Percentiles rank a stretch among this genome's conserved stretches.
phyloP scores from a whole-genome alignment of 169 alveolate species.

The Plasmodium inui region DNA sequence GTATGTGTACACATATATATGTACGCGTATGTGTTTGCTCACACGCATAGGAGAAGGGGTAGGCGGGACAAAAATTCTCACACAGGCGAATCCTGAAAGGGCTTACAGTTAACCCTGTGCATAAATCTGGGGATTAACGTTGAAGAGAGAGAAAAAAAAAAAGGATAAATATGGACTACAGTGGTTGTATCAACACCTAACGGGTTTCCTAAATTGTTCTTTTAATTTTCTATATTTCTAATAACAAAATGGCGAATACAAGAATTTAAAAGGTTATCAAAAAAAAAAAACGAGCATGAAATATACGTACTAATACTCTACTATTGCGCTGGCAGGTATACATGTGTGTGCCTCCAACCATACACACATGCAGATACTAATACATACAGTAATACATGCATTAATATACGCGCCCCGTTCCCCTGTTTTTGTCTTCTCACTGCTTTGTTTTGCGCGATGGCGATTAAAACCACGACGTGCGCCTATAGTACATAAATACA shows the following conservation, averaged over 20 bases:
- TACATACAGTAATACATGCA: neutral
- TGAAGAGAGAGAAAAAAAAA: neutral
- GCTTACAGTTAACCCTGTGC: neutral
- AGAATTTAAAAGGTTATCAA: neutral
- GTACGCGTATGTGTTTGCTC: neutral
- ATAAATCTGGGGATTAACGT: neutral
- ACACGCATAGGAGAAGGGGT: neutral
- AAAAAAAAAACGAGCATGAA: neutral
- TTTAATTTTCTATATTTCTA: neutral
- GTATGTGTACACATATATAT: neutral
- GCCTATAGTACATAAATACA: neutral
- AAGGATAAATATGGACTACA: neutral
- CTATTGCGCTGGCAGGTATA: neutral
- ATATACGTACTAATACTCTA: neutral
- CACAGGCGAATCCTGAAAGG: neutral
- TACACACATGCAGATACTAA: neutral
- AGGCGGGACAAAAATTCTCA: neutral
- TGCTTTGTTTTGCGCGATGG: neutral
- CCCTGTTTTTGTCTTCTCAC: neutral
- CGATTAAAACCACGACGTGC: neutral
- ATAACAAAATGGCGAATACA: neutral
- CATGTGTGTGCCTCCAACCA: neutral
- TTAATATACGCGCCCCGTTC: neutral
- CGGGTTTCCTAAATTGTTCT: neutral
- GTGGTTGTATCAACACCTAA: neutral